Evolutionary conservation across 2,329 filamentous ascomycete species (phyloP), one percentile per base, ranked within the genome.

Genomic region (Penicillium concentricum): DNA sequence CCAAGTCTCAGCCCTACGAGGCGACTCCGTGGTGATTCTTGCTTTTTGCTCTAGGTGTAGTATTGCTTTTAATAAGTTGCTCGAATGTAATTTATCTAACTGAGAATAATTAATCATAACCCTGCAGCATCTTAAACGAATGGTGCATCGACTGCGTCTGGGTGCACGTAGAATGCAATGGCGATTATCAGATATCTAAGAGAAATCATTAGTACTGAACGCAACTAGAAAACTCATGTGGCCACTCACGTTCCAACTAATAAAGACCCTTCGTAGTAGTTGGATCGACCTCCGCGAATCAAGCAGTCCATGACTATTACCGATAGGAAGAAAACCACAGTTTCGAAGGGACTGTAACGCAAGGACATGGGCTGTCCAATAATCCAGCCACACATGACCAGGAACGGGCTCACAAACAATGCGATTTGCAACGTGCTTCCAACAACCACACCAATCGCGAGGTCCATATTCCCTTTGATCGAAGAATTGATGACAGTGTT

Each of bases 401-500:
- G 71, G 72, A 82, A 82, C 6, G 82, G 82, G 3, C 82, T 84
- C 20, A 62, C 82, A 61, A 84, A 82, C 24, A 84, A 76, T 4
- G 82, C 81, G 54, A 84, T 84, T 60, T 84, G 81, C 72, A 84
- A 76, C 51, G 75, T 79, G 67, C 75, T 79, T 56, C 81, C 82
- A 49, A 83, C 79, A 18, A 81, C 80, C 4, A 84, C 81, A 52
- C 81, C 80, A 61, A 84, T 80, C 26, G 81, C 81, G 16, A 84
- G 73, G 58, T 84, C 81, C 81, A 84, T 82, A 69, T 83, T 83
- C 67, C 80, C 78, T 69, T 83, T 85, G 70, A 78, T 79, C 1
- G 81, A 81, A 24, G 83, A 81, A 12, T 82, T 78, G 26, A 81
- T 77, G 13, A 81, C 81, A 2, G 81, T 83, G 53, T 82, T 81